Evolutionary conservation across 768 basidiomycete genomes (phyloP), one percentile per base, ranked within the genome.

Genomic region (Termitomyces sp.): DNA sequence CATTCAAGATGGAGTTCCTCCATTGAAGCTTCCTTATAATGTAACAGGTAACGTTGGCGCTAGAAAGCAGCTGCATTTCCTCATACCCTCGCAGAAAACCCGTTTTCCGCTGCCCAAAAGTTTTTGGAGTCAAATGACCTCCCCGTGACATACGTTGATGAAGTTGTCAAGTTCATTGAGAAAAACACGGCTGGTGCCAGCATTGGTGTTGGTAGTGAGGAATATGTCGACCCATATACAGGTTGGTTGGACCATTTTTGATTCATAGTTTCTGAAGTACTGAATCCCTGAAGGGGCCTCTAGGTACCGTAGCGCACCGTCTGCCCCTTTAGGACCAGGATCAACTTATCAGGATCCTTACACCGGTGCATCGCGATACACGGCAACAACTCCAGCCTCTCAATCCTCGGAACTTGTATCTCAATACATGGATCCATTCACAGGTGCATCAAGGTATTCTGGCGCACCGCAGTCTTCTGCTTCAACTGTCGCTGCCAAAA

Each of bases 1-100:
- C 67, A 88, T 98, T 30, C 82, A 93, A 67, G 96, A 97, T 60
- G 95, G 95, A 2, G 86, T 84, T 16, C 95, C 96, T 12, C 88
- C 95, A 7, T 77, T 98, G 63, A 98, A 98, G 68, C 80, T 99
- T 22, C 96, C 96, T 0, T 98, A 92, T 72, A 98, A 98, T 69
- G 85, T 83, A 27, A 82, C 85, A 47, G 95, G 95, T 91, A 61
- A 57, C 81, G 39, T 33, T 53, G 7, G 6, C 4, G 20, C 41
- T 11, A 20, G 13, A 3, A 33, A 31, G 41, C 44, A 39, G 44
- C 53, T 34, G 24, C 22, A 20, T 63, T 60, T 5, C 31, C 22
- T 54, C 3, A 47, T 31, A 6, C 6, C 37, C 33, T 59, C 48
- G 9, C 66, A 97, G 95, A 98, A 64, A 98, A 98, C 71, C 89